A percentile compares a stretch with the other conserved stretches of the same genome.
These are phyloP conservation scores for Plasmodium gaboni DNA, from an alignment of 169 alveolate genomes.

Conservation along the genomic window DNA sequence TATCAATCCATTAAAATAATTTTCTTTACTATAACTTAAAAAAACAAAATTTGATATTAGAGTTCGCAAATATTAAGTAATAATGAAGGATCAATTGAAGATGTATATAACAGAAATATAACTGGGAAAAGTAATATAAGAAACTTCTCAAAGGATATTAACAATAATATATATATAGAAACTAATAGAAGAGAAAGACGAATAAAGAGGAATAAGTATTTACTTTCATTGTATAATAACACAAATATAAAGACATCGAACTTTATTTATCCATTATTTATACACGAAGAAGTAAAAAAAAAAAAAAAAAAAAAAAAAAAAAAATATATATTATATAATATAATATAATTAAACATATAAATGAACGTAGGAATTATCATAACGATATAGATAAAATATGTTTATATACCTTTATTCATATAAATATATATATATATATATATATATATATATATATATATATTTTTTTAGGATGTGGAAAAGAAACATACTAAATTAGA, in stretches of 20 bases:
- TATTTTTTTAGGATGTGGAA: slow-evolving; percentile 65
- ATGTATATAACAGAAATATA: slow-evolving; percentile 36
- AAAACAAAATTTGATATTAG: slow-evolving; percentile 16
- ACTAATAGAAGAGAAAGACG: slow-evolving; percentile 71
- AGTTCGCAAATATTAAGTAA: slow-evolving; percentile 8
- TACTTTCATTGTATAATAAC: slow-evolving; percentile 72
- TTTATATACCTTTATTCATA: not conserved
- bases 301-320: not conserved
- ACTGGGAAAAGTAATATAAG: slow-evolving; percentile 12
- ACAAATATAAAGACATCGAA: slow-evolving; percentile 80
- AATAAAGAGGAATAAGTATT: slow-evolving; percentile 62
- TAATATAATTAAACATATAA: too few species aligned
- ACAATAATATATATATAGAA: slow-evolving; percentile 57
- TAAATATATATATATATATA: not conserved
- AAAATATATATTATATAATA: too few species aligned
- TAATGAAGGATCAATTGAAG: slow-evolving; percentile 48
- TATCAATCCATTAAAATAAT: slow-evolving; percentile 29
- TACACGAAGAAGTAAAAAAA: slow-evolving; percentile 79
- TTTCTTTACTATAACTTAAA: slow-evolving; percentile 12
- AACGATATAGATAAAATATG: not conserved
- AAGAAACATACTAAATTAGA: slow-evolving; percentile 78
- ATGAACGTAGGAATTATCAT: too few species aligned
- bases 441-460: not conserved
- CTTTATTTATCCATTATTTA: slow-evolving; percentile 81
- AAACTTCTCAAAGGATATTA: slow-evolving; percentile 56